Evolutionary conservation across 1,284 basidiomycete genomes (phyloP).

Genomic region (Termitomyces sp.): DNA sequence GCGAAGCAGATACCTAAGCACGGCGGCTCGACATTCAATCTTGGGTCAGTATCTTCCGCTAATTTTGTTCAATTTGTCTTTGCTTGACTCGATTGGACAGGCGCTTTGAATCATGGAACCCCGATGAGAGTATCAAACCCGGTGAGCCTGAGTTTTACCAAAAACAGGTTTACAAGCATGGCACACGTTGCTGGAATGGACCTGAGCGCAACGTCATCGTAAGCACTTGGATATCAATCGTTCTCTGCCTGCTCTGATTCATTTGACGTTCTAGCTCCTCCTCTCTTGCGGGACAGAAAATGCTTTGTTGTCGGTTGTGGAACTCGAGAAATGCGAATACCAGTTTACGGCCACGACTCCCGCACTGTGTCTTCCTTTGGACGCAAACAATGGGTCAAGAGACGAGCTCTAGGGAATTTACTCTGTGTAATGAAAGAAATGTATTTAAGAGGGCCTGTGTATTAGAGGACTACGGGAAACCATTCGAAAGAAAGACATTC

Average conservation of each 20-base stretch:
- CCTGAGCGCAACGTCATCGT: slow-evolving; percentile 81
- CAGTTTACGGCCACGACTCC: slow-evolving; percentile 84
- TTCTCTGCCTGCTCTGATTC: slow-evolving; percentile 7
- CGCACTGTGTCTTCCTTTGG: slow-evolving; percentile 78
- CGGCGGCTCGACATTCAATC: slow-evolving; percentile 73
- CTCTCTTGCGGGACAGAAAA: slow-evolving; percentile 87
- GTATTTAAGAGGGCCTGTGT: neutral
- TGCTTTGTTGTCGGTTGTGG: slow-evolving; percentile 73
- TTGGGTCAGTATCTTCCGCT: slow-evolving; percentile 61
- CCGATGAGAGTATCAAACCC: slow-evolving; percentile 43
- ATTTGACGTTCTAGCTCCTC: slow-evolving; percentile 49
- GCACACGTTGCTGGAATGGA: slow-evolving; percentile 96
- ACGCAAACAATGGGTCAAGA: slow-evolving; percentile 30
- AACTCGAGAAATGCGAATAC: slow-evolving; percentile 98
- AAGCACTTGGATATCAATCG: slow-evolving; percentile 19
- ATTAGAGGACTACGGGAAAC: neutral
- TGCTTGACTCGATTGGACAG: slow-evolving; percentile 31
- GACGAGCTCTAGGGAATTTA: slow-evolving; percentile 44
- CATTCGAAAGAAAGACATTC: neutral
- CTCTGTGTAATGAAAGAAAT: neutral
- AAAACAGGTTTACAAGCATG: slow-evolving; percentile 78
- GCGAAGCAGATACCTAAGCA: slow-evolving; percentile 87
- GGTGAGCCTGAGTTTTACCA: slow-evolving; percentile 75
- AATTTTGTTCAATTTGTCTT: neutral
- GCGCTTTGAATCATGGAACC: slow-evolving; percentile 75